Percentiles rank a stretch among this genome's conserved stretches.
Conservation (phyloP, 345 rosid genomes). For the Eucalyptus cloeziana region DNA sequence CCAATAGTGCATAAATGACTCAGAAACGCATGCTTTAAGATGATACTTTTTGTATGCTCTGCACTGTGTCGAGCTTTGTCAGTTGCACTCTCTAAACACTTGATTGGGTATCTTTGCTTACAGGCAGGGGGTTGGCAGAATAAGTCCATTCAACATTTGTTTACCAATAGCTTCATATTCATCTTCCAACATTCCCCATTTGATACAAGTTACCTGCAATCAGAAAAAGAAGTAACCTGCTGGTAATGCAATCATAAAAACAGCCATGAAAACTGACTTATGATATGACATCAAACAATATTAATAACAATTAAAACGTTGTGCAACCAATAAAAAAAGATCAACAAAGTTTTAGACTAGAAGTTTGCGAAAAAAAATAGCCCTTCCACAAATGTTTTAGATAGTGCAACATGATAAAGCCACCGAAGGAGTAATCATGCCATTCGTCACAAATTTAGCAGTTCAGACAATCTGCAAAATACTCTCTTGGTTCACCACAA, state of each 20-base stretch:
- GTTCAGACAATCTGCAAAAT: background rate
- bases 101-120: slow-evolving; percentile 29
- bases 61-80: background rate
- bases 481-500: background rate
- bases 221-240: background rate
- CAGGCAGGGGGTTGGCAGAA: slow-evolving; percentile 11
- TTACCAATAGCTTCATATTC: slow-evolving; percentile 37
- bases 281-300: background rate
- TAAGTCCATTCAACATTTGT: background rate
- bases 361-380: background rate
- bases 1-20: background rate
- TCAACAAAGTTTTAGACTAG: background rate
- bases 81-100: slow-evolving; percentile 6
- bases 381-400: background rate
- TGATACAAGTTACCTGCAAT: slow-evolving; percentile 63
- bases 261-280: background rate
- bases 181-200: slow-evolving; percentile 73
- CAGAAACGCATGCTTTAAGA: background rate
- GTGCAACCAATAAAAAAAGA: background rate
- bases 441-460: background rate
- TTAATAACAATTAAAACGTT: background rate
- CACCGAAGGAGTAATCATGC: background rate
- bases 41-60: background rate
- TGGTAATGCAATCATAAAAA: too few relatives aligned
- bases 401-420: background rate